These are phyloP conservation scores for Dictyostelium gargantuum DNA, from an alignment of 208 protist species.

Conservation along the genomic window DNA sequence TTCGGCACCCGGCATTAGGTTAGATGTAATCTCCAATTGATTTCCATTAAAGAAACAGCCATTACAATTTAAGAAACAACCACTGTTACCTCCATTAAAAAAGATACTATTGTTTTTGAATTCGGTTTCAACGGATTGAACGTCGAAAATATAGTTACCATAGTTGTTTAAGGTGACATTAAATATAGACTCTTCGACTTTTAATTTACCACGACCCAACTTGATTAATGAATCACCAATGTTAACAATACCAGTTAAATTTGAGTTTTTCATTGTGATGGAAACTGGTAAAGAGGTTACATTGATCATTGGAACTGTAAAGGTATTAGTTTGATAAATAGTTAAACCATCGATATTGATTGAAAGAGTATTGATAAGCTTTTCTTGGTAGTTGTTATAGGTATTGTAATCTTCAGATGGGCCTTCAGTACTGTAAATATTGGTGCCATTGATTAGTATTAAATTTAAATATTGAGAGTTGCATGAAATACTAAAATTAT, in stretches of 20 bases:
- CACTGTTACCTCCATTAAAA: too few relatives aligned
- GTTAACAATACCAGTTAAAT: not conserved
- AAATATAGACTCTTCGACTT: not conserved
- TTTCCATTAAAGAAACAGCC: not conserved
- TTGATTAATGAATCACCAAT: not conserved
- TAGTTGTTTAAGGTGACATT: not conserved
- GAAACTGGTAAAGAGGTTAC: too few relatives aligned
- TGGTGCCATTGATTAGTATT: not conserved
- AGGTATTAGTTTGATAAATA: not conserved
- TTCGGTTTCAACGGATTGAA: not conserved
- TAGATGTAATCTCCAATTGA: not conserved
- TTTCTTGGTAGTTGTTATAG: not conserved
- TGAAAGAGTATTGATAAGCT: not conserved
- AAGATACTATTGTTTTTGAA: not conserved
- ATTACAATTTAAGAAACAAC: not conserved
- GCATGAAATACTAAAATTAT: not conserved
- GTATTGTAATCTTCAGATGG: not conserved
- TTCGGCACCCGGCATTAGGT: rapidly evolving
- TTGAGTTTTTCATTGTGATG: not conserved
- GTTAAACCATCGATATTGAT: not conserved
- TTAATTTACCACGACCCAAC: not conserved
- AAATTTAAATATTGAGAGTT: too few relatives aligned
- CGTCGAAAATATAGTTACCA: not conserved
- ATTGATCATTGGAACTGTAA: too few relatives aligned
- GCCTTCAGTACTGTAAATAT: not conserved